Base-by-base conservation (phyloP, 179 eudicot species). In the Actinidia chinensis region DNA sequence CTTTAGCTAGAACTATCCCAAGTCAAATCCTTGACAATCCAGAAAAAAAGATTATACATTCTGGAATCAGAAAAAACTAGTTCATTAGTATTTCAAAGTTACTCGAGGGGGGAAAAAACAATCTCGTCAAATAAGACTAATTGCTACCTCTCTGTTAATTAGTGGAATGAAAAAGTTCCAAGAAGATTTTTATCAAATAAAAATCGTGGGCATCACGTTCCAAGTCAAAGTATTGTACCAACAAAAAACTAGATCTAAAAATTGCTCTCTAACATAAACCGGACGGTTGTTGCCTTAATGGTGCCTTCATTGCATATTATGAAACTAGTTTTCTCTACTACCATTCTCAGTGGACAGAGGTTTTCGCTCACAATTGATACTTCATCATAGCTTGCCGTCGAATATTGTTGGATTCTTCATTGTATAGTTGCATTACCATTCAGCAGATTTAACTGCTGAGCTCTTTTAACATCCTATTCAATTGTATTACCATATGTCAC, bases 1-100 rank as follows among this genome's bases (percentile, higher is more conserved):
- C 74, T 70, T 44, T 70, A 13, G 40, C 74, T 70, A 70, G 51
- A 47, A 70, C 56, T 22, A 44, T 22, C 47, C 54, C 20, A 33
- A 25, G n/a, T 12, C 73, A 48, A 69, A 46, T 70, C 74, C n/a
- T 70, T 48, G 40, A 70, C 52, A 47, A 47, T 20, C 5, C 40
- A 1, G 40, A 36, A 36, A 36, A 36, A 36, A 36, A 36, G 40
- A 36, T 23, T 23, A 69, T n/a, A 22, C 18, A 47, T 69, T 69
- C 73, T 8, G 22, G 54, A 40, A 69, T 47, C 55, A 46, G 17
- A 69, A 22, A 36, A 69, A 66, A 13, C 46, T 69, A 46, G 8
- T 64, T 69, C 73, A 6, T 69, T 25, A 55, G 4, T 36, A 47
- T 20, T n/a, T n/a, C 20, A 43, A 25, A 69, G 55, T 44, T 69